Conservation (phyloP, 441 rosid species). For the Gossypium trilobum region DNA sequence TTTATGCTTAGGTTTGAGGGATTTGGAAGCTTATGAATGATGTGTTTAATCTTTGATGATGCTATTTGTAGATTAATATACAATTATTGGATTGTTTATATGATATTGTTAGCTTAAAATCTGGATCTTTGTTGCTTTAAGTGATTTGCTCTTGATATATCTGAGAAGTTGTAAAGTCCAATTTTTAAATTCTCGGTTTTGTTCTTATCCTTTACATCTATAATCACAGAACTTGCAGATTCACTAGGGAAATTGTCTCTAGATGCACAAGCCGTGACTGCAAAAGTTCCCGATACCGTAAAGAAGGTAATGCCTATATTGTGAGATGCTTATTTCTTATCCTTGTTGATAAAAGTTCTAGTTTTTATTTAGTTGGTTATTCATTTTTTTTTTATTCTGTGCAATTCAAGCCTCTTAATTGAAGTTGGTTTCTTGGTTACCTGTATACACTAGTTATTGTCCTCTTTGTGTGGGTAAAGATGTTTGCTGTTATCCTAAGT, state of each 20-base stretch:
- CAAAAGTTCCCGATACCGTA: conserved; percentile 24
- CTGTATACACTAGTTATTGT: background rate
- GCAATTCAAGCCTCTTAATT: background rate
- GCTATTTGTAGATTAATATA: too few species aligned
- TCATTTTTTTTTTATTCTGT: background rate
- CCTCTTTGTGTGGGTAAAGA: background rate
- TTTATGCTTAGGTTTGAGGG: background rate
- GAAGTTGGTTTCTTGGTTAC: background rate
- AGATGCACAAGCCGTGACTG: conserved; percentile 26
- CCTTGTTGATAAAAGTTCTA: background rate
- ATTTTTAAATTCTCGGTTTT: background rate
- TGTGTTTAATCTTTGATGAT: background rate
- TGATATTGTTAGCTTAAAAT: background rate
- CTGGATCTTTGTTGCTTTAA: background rate
- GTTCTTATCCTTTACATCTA: conserved; percentile 22
- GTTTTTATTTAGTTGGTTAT: background rate
- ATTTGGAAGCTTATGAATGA: background rate
- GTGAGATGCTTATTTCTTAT: background rate
- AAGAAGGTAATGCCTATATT: conserved; percentile 29
- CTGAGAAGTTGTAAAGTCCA: background rate
- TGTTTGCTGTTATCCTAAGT: background rate
- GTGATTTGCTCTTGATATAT: conserved; percentile 1
- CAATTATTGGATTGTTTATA: background rate
- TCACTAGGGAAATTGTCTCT: conserved; percentile 41
- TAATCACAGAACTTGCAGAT: conserved; percentile 37